A percentile compares a stretch with the other conserved stretches of the same genome.
Conservation (phyloP, 306 rosid genomes). For the Heteromeles arbutifolia region DNA sequence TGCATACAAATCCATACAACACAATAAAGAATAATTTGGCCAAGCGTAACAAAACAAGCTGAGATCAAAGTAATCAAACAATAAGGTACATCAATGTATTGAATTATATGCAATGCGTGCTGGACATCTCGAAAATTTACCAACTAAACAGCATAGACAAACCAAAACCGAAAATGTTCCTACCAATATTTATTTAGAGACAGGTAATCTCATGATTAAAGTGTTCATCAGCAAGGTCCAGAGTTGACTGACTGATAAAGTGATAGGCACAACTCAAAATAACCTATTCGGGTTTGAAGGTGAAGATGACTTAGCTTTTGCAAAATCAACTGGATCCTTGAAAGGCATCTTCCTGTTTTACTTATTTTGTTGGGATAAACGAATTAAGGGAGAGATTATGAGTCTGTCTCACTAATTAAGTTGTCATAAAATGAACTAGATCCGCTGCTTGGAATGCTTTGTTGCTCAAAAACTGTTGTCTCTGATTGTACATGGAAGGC, state of each 20-base stretch:
- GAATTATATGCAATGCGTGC: constrained; percentile 35
- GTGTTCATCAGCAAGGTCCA: neutral
- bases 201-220: constrained; percentile 21
- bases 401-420: constrained; percentile 64
- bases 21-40: neutral
- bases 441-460: constrained; percentile 19
- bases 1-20: neutral
- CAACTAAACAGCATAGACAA: constrained; percentile 24
- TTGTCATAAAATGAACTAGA: constrained; percentile 58
- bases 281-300: constrained; percentile 64
- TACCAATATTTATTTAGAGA: constrained; percentile 31
- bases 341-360: constrained; percentile 71
- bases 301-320: constrained; percentile 74
- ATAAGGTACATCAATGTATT: constrained; percentile 28
- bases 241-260: constrained; percentile 21
- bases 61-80: neutral
- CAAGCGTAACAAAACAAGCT: neutral
- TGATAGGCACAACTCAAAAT: constrained; percentile 34
- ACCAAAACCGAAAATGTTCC: constrained; percentile 30
- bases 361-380: constrained; percentile 48
- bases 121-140: constrained; percentile 14
- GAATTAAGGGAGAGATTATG: constrained; percentile 58
- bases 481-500: constrained; percentile 59
- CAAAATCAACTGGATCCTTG: constrained; percentile 76
- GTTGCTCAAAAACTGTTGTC: constrained; percentile 71